Evolutionary conservation across 2,329 filamentous ascomycete genomes (phyloP), one percentile per base, ranked within the genome.

Genomic region (Cryphonectria japonica): DNA sequence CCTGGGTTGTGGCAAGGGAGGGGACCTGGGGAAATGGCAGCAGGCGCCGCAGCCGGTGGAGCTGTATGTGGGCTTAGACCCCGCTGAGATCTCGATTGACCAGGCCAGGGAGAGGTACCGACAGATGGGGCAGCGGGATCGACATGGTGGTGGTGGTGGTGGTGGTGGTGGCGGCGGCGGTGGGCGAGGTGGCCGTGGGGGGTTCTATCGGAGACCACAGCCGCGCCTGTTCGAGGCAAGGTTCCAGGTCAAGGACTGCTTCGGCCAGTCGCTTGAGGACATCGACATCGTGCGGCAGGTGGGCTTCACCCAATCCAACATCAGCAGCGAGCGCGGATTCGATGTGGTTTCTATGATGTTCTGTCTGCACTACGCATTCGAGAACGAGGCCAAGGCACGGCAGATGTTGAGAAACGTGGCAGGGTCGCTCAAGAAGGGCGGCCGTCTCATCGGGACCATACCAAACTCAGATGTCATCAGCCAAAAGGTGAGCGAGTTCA

Each of bases 301-400:
- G 41, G 96, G 96, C 32, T 97, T 97, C 76, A 93, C 97, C 77
- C 85, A 88, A 0, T 91, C 91, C 83, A 76, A 93, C 84, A 83
- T 92, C 89, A 80, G 90, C 82, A 87, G 88, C 73, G 89, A 89
- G 68, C 92, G 92, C 69, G 95, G 95, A 4, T 99, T 98, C 76
- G 96, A 99, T 79, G 93, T 98, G 59, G 95, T 99, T 74, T 94
- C 92, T 78, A 97, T 97, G 89, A 99, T 99, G 96, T 99, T 99
- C 81, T 97, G 94, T 77, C 96, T 99, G 90, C 96, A 99, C 83
- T 99, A 99, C 80, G 95, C 96, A 7, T 99, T 98, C 76, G 96
- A 98, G 83, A 93, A 86, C 67, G 95, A 99, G 80, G 88, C 89
- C 64, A 97, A 97, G 80, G 94, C 95, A 2, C 89, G 94, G 61